These are phyloP conservation scores for Bonia amplexicaulis DNA, from an alignment of 176 grass and related monocot genomes.

Conservation along the genomic window DNA sequence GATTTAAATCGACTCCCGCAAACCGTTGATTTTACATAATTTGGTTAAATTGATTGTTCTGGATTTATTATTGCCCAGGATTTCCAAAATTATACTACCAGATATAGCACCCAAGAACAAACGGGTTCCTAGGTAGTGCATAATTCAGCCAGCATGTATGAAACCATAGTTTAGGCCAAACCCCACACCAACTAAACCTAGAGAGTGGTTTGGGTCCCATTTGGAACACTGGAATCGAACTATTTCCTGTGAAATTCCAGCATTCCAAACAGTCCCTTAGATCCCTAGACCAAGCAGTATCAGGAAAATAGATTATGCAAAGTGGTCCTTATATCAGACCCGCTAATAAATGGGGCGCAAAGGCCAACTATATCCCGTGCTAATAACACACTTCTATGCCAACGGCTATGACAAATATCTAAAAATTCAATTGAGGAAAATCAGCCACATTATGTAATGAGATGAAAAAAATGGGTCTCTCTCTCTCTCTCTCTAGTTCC, in stretches of 20 bases:
- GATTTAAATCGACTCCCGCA: no score
- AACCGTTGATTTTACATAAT: neutral
- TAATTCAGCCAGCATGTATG: neutral
- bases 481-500: neutral
- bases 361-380: neutral
- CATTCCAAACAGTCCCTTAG: no score
- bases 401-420: conserved; percentile 32
- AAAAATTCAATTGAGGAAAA: conserved; percentile 8
- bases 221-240: no score
- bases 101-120: neutral
- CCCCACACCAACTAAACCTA: neutral
- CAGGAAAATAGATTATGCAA: neutral
- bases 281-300: neutral
- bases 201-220: no score
- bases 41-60: neutral
- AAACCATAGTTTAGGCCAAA: no score
- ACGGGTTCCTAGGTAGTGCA: neutral
- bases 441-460: conserved; percentile 19
- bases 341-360: neutral
- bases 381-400: conserved; percentile 21
- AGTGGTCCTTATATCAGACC: neutral
- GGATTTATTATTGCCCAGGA: no score
- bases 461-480: conserved; percentile 11
- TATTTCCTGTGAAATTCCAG: no score
- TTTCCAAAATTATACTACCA: neutral